phyloP scores from a whole-genome alignment of 2,329 filamentous ascomycete genomes.

The Fusarium citri region DNA sequence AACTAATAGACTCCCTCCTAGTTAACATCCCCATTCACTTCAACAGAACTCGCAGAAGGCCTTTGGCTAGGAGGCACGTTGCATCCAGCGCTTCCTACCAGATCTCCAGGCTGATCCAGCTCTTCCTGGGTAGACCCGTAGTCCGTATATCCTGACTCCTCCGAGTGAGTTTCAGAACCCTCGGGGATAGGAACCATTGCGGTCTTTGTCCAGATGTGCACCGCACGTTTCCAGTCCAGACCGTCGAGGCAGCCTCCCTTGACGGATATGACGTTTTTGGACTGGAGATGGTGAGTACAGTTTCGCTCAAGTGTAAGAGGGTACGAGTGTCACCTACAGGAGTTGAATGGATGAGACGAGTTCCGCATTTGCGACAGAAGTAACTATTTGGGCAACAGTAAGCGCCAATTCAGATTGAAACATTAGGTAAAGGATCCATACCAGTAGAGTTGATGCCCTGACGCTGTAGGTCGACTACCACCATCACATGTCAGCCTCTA shows the following conservation, averaged over 20 bases:
- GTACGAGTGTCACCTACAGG: constrained; percentile 56
- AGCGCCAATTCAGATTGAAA: neutral
- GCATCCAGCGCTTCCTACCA: constrained; percentile 52
- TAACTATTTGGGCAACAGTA: constrained; percentile 57
- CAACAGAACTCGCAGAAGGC: constrained; percentile 1
- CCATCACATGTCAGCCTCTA: constrained; percentile 9
- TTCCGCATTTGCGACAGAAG: constrained; percentile 75
- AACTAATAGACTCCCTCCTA: constrained; percentile 14
- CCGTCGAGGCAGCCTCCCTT: constrained; percentile 76
- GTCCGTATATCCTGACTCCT: constrained; percentile 60
- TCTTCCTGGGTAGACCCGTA: constrained; percentile 59
- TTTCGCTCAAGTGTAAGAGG: neutral
- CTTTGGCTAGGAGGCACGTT: constrained; percentile 7
- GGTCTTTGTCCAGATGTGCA: constrained; percentile 75
- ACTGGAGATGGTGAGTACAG: constrained; percentile 48
- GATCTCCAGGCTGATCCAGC: constrained; percentile 60
- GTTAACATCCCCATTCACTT: constrained; percentile 14
- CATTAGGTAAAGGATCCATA: constrained; percentile 45
- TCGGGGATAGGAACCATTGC: constrained; percentile 78
- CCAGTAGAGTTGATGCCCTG: constrained; percentile 70
- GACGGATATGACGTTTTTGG: constrained; percentile 70
- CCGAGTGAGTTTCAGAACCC: constrained; percentile 67
- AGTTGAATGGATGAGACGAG: constrained; percentile 71
- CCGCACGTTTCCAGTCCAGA: constrained; percentile 69
- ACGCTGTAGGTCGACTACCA: constrained; percentile 65